Evolutionary conservation across 208 protist genomes (phyloP), one percentile per base, ranked within the genome.

Genomic region (Leishmania guyanensis): DNA sequence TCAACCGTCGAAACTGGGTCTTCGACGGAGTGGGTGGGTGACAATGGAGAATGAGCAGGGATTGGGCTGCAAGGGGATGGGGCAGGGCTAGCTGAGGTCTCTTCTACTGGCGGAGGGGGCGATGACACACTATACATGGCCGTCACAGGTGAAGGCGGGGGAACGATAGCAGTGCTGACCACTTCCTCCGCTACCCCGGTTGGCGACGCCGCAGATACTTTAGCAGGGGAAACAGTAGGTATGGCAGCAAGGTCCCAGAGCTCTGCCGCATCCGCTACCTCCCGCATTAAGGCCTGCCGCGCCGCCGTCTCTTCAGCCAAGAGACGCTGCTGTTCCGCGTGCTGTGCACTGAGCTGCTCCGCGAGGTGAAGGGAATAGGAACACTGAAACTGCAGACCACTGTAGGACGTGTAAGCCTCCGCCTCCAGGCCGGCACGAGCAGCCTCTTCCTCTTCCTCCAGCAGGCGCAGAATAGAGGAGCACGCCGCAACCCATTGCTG

Each of bases 361-460:
- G 79, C 62, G 3, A 26, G 64, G 20, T 80, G 81, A 5, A 77
- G 77, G 20, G 77, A 70, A 69, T 78, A 77, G 12, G 88, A 14
- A 10, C 80, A 70, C 69, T 88, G 85, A 77, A 91, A 94, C 10
- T 64, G 39, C 50, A 91, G 60, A 17, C 87, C 87, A 66, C 87
- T 94, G 81, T 46, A 80, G n/a, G 76, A 84, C 22, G 74, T 85
- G 79, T 84, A 88, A 46, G 89, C 82, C 66, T 92, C 89, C n/a
- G 91, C 88, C 72, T 91, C 81, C 60, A 94, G 75, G 2, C 74
- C 78, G n/a, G 86, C 85, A 10, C 91, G 88, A 0, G 62, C 80
- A 14, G 84, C 81, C 72, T 91, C 87, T 75, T 94, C 91, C n/a
- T 73, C 73, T 66, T 87, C 87, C 68, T 88, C 84, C 33, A 94